A percentile compares a stretch with the other conserved stretches of the same genome.
Evolutionary conservation across 306 rosid species (phyloP).

Genomic region (Quercus ilex): DNA sequence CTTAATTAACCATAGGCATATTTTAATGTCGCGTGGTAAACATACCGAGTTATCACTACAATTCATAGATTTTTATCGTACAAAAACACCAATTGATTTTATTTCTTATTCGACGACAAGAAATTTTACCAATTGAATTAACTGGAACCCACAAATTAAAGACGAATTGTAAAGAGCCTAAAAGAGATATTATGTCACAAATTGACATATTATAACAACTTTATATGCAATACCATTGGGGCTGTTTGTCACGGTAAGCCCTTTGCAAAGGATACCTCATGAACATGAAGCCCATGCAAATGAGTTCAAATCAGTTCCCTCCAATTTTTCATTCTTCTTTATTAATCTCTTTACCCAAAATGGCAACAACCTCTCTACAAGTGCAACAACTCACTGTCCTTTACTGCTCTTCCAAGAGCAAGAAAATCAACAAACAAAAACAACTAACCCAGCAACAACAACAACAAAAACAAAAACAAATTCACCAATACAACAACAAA

Average conservation of each 20-base stretch:
- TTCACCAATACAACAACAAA: conserved; percentile 12
- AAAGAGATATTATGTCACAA: background rate
- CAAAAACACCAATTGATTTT: no score
- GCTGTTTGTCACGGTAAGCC: no score
- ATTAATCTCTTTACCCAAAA: background rate
- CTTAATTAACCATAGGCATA: no score
- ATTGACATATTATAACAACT: no score
- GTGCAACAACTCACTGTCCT: conserved; percentile 15
- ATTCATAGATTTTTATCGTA: no score
- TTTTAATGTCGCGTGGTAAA: no score
- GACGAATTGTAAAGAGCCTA: background rate
- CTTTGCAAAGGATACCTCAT: background rate
- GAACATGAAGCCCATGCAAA: background rate
- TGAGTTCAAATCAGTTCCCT: background rate
- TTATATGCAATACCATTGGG: no score
- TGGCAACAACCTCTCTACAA: conserved; percentile 27
- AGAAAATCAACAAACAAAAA: conserved; percentile 28
- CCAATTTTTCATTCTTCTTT: background rate
- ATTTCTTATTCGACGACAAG: accelerated
- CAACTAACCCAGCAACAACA: background rate
- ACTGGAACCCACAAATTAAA: accelerated
- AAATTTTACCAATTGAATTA: accelerated
- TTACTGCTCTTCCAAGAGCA: conserved; percentile 35
- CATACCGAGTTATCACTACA: no score
- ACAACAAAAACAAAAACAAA: conserved; percentile 22